phyloP scores from a whole-genome alignment of 257 asterid genomes.

The Fraxinus cuspidata region DNA sequence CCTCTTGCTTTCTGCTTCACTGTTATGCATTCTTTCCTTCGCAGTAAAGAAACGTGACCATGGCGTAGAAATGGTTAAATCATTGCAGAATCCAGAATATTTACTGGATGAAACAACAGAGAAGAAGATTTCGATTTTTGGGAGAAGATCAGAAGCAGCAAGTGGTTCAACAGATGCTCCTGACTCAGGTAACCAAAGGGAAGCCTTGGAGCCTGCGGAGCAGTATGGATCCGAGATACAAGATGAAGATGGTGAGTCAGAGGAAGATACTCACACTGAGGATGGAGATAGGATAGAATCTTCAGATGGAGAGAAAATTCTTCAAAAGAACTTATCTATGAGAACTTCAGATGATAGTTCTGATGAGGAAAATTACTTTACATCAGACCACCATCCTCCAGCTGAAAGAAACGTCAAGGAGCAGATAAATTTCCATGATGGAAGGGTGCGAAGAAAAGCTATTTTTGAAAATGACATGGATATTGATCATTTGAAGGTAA shows the following conservation, averaged over 20 bases:
- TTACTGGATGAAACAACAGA: conserved; percentile 83
- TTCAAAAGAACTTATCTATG: conserved; percentile 25
- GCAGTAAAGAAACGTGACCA: conserved; percentile 82
- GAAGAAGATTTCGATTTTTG: conserved; percentile 71
- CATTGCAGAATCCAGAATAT: conserved; percentile 78
- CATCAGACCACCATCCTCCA: conserved; percentile 40
- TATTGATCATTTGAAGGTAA: conserved; percentile 50
- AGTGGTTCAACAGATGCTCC: conserved; percentile 35
- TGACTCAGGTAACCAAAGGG: conserved; percentile 29
- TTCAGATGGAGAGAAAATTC: conserved; percentile 33
- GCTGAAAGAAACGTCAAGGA: conserved; percentile 45
- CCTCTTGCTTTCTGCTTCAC: conserved; percentile 15
- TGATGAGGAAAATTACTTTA: conserved; percentile 51
- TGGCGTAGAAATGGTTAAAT: conserved; percentile 83
- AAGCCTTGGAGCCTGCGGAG: conserved; percentile 41
- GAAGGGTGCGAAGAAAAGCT: conserved; percentile 95
- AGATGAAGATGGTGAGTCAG: conserved; percentile 43
- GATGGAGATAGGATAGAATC: conserved; percentile 41
- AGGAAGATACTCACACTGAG: conserved; percentile 52
- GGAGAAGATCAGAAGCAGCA: conserved; percentile 45
- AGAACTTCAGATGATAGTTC: conserved; percentile 41
- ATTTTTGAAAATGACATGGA: conserved; percentile 66
- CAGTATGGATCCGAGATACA: conserved; percentile 37
- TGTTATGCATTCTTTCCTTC: conserved; percentile 18
- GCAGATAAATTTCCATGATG: conserved; percentile 62